Evolutionary conservation across 306 rosid species (phyloP).

Genomic region (Cicer arietinum): DNA sequence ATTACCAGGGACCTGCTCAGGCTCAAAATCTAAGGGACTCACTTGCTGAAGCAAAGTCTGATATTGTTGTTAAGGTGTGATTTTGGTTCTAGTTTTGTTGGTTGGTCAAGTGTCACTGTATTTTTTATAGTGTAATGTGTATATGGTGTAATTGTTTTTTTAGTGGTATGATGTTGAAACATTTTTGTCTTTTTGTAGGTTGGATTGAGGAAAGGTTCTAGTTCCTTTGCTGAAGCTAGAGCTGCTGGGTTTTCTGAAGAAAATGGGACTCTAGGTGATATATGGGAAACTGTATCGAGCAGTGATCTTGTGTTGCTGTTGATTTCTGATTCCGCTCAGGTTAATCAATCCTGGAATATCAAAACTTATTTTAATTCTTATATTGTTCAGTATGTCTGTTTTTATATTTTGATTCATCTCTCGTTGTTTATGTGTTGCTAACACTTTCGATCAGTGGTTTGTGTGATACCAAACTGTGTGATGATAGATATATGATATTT

Average conservation of each 20-base stretch:
- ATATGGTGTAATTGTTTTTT: not conserved
- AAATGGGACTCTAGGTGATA: conserved; percentile 89
- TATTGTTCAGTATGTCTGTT: not conserved
- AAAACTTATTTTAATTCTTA: not conserved
- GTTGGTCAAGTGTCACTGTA: not conserved
- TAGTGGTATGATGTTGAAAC: not conserved
- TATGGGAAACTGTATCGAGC: conserved; percentile 75
- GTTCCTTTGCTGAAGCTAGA: conserved; percentile 82
- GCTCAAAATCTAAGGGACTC: conserved; percentile 94
- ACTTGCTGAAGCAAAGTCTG: conserved; percentile 78
- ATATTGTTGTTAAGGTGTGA: conserved; percentile 86
- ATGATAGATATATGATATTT: not conserved
- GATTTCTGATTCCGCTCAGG: conserved; percentile 98
- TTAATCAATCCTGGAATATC: conserved; percentile 40
- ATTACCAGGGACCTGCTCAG: conserved; percentile 90
- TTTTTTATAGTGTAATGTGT: not conserved
- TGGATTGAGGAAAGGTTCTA: conserved; percentile 94
- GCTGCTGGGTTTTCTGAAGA: conserved; percentile 89
- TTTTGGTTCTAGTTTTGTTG: not conserved
- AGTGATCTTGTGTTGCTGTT: conserved; percentile 93
- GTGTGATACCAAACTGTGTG: not conserved
- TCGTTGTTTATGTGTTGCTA: not conserved
- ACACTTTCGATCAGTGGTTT: not conserved
- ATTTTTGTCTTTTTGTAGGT: conserved; percentile 53
- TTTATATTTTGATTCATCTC: conserved; percentile 3